phyloP scores from a whole-genome alignment of 2,329 filamentous ascomycete genomes.

The Myriosclerotinia scirpicola region DNA sequence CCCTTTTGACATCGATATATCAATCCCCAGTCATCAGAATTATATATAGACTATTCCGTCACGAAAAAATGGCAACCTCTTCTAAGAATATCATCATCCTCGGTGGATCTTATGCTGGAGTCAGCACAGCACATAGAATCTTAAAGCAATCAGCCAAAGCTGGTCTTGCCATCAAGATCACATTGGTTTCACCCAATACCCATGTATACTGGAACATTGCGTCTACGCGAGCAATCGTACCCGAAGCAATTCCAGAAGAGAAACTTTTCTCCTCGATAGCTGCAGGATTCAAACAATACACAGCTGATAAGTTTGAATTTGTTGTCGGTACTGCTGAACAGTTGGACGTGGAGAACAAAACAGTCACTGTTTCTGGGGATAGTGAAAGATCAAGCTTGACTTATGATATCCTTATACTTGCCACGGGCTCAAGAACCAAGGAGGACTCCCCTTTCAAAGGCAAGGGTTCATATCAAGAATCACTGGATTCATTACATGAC shows the following conservation, averaged over 20 bases:
- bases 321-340: conserved; percentile 49
- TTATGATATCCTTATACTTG: conserved; percentile 56
- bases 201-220: conserved; percentile 53
- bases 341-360: conserved; percentile 46
- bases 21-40: background rate
- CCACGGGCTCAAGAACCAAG: conserved; percentile 50
- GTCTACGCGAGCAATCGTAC: conserved; percentile 47
- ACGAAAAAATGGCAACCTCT: background rate
- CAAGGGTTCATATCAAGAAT: conserved; percentile 44
- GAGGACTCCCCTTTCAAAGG: conserved; percentile 51
- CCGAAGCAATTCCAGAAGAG: conserved; percentile 46
- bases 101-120: conserved; percentile 39
- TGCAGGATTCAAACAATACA: conserved; percentile 50
- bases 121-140: conserved; percentile 39
- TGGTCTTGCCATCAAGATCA: conserved; percentile 48
- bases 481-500: conserved; percentile 28
- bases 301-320: conserved; percentile 51
- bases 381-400: conserved; percentile 37
- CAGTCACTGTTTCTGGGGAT: conserved; percentile 45
- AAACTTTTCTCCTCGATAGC: conserved; percentile 43
- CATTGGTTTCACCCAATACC: conserved; percentile 52
- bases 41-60: background rate
- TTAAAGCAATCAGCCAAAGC: conserved; percentile 34
- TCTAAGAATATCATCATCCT: conserved; percentile 37
- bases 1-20: background rate